Evolutionary conservation across 1,139 yeast species (phyloP).

Genomic region (Candida sp.): DNA sequence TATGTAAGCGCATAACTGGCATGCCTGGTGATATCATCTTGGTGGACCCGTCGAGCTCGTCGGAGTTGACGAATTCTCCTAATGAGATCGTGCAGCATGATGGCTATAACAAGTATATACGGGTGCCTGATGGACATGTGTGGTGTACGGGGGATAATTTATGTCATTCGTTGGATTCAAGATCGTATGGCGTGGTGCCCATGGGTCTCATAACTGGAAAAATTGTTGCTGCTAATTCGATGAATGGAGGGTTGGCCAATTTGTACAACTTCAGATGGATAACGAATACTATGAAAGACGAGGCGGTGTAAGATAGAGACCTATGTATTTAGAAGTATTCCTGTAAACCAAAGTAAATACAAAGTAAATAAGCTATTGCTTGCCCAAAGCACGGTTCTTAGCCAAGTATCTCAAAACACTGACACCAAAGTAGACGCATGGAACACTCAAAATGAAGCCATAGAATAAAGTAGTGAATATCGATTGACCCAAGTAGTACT

Average conservation of each 20-base stretch:
- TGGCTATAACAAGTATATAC: slow-evolving; percentile 62
- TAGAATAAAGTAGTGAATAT: slow-evolving; percentile 73
- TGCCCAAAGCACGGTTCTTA: slow-evolving; percentile 36
- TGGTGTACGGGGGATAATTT: slow-evolving; percentile 98
- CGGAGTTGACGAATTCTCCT: slow-evolving; percentile 49
- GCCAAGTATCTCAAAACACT: slow-evolving; percentile 51
- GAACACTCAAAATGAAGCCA: slow-evolving; percentile 53
- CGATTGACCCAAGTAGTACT: slow-evolving; percentile 71
- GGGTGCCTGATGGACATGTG: slow-evolving; percentile 88
- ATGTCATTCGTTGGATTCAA: slow-evolving; percentile 86
- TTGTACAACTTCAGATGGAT: slow-evolving; percentile 61
- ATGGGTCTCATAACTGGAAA: slow-evolving; percentile 89
- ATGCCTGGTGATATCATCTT: slow-evolving; percentile 92
- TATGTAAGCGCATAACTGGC: slow-evolving; percentile 92
- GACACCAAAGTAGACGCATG: slow-evolving; percentile 71
- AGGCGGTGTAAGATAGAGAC: slow-evolving; percentile 5
- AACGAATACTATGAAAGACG: slow-evolving; percentile 41
- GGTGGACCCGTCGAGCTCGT: slow-evolving; percentile 77
- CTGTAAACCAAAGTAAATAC: neutral
- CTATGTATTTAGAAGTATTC: slow-evolving; percentile 5
- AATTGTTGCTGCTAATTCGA: slow-evolving; percentile 68
- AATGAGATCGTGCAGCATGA: slow-evolving; percentile 35
- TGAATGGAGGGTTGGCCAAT: slow-evolving; percentile 41
- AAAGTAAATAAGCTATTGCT: slow-evolving; percentile 16
- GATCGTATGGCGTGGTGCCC: slow-evolving; percentile 89